Evolutionary conservation across 257 asterid genomes (phyloP), one percentile per base, ranked within the genome.

Genomic region (Primulina tabacum): DNA sequence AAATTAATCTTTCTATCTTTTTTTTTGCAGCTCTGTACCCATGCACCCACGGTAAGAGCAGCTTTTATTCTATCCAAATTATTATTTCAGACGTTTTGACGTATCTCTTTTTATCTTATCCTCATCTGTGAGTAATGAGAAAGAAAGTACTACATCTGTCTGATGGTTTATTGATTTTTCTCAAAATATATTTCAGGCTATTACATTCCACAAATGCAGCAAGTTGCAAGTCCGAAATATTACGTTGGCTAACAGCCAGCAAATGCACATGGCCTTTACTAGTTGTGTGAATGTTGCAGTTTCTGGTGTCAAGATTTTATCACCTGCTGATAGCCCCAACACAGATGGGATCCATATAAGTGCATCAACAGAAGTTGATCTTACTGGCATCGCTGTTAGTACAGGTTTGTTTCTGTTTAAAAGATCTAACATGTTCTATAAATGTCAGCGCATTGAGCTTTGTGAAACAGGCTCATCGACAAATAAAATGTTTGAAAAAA

Each of bases 261-360:
- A 85, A 77, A 87, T 87, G 89, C 97, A 93, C 75, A 47, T 90
- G 81, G 81, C 89, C 0, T 87, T 93, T 69, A 84, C 92, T 0
- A 26, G 63, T 26, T 82, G 96, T 33, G 64, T 30, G 14, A 62
- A 62, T 61, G 84, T 93, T 66, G 77, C 71, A 61, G 86, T 73
- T 66, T 87, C 92, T 33, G 60, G 57, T 69, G 64, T 93, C 64
- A 74, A 60, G 8, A 62, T 88, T 21, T 37, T 79, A 11, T 94
- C 98, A 65, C 98, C 98, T 6, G 77, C 71, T 30, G 53, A 73
- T 73, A 90, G 97, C 80, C 97, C 98, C 24, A 90, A 89, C 72
- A 93, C 97, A 0, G 97, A 90, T 62, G 98, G 96, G 38, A 83
- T 93, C 71, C 98, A 93, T 82, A 80, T 93, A 73, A 90, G 92